Conservation (phyloP, 208 protist species). For the Crithidia fasciculata region DNA sequence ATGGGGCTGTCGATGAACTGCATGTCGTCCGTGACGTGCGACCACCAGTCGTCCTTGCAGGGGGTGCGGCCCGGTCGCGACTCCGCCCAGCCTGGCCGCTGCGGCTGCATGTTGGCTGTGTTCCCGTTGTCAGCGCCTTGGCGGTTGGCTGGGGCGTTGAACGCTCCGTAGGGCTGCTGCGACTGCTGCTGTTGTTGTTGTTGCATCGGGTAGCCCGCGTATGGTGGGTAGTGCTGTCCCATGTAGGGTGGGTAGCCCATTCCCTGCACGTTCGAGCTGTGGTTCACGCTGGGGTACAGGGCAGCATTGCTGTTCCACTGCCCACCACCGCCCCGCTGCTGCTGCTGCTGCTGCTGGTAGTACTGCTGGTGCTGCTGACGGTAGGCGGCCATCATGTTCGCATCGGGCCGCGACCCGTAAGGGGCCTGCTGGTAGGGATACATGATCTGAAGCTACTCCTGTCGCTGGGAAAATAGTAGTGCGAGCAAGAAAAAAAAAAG, state of each 20-base stretch:
- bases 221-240: constrained; percentile 3
- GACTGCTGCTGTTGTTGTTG: constrained; percentile 27
- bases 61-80: constrained; percentile 32
- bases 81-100: constrained; percentile 28
- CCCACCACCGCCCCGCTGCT: constrained; percentile 12
- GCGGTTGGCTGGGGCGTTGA: constrained; percentile 12
- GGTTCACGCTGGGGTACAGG: constrained; percentile 14
- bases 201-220: constrained; percentile 2
- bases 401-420: constrained; percentile 1
- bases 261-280: constrained; percentile 14
- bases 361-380: constrained; percentile 16
- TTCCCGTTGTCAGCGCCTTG: constrained; percentile 12
- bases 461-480: constrained; percentile 1
- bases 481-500: neutral
- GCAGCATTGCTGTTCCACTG: neutral
- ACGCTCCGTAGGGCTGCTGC: constrained; percentile 15
- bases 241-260: constrained; percentile 17
- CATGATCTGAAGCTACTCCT: constrained; percentile 13
- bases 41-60: constrained; percentile 49
- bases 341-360: constrained; percentile 6
- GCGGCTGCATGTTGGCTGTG: constrained; percentile 2
- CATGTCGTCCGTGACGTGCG: constrained; percentile 37
- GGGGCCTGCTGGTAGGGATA: constrained; percentile 6
- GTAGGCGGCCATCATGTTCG: constrained; percentile 31
- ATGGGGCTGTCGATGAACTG: constrained; percentile 40